Percentiles rank a stretch among this genome's conserved stretches.
Conservation (phyloP, 768 basidiomycete genomes). For the Naganishia randhawae region DNA sequence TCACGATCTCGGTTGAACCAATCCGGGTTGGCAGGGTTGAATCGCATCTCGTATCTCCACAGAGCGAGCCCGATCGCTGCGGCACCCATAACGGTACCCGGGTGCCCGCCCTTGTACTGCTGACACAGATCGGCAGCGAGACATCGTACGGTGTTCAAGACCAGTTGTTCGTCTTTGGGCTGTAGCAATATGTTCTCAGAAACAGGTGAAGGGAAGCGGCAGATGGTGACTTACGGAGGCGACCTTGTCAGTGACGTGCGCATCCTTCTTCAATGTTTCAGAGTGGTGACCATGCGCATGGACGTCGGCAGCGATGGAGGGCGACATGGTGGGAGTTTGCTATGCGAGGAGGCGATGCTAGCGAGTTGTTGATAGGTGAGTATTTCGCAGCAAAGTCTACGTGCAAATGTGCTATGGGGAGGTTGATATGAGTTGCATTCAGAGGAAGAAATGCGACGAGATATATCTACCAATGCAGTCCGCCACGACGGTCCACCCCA, state of each 20-base stretch:
- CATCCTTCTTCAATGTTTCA: conserved; percentile 24
- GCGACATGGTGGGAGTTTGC: conserved; percentile 25
- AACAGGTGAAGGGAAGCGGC: too few species aligned
- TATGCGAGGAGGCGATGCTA: too few species aligned
- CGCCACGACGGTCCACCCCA: too few species aligned
- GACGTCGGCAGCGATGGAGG: conserved; percentile 1
- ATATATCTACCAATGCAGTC: too few species aligned
- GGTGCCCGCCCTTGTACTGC: conserved; percentile 50
- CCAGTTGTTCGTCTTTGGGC: conserved; percentile 40
- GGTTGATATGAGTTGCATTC: too few species aligned
- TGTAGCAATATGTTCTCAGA: too few species aligned
- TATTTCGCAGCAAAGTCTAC: too few species aligned
- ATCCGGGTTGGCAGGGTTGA: conserved; percentile 49
- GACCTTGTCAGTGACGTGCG: conserved; percentile 28
- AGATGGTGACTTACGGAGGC: conserved; percentile 31
- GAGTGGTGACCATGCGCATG: conserved; percentile 19
- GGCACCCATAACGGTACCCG: conserved; percentile 51
- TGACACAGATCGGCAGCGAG: conserved; percentile 48
- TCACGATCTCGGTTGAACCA: conserved; percentile 48
- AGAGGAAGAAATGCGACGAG: too few species aligned
- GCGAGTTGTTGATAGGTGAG: too few species aligned
- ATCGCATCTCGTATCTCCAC: conserved; percentile 46
- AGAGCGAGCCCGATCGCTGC: conserved; percentile 49
- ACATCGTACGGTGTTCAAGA: conserved; percentile 47
- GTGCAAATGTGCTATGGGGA: too few species aligned